These are phyloP conservation scores for Aquilaria agallochum DNA, from an alignment of 441 rosid genomes.

Conservation along the genomic window DNA sequence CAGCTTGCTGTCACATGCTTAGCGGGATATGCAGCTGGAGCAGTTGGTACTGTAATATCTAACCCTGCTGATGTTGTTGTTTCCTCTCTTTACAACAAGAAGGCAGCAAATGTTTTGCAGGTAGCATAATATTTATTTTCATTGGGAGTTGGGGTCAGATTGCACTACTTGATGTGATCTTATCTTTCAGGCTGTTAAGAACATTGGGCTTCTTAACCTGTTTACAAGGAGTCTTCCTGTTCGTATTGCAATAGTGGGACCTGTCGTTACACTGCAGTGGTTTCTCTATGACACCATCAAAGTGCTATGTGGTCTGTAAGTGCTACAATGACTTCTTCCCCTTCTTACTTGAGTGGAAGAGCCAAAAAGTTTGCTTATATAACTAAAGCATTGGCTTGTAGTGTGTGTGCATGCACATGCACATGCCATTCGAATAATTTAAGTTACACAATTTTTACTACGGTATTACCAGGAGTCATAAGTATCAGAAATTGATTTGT, in stretches of 20 bases:
- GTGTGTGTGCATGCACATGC: too few relatives aligned
- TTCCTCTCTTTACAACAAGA: constrained; percentile 49
- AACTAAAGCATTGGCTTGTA: too few relatives aligned
- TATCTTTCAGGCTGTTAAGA: constrained; percentile 45
- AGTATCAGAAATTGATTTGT: too few relatives aligned
- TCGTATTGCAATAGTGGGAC: constrained; percentile 55
- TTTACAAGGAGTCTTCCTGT: constrained; percentile 68
- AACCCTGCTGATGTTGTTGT: constrained; percentile 64
- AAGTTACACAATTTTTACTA: too few relatives aligned
- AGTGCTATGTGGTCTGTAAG: constrained; percentile 60
- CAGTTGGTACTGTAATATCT: constrained; percentile 46
- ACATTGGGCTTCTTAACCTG: constrained; percentile 48
- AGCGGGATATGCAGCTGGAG: constrained; percentile 65
- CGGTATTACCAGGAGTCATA: too few relatives aligned
- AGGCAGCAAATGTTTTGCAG: constrained; percentile 41
- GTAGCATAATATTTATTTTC: constrained; percentile 14
- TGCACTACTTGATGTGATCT: constrained; percentile 2
- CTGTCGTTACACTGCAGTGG: constrained; percentile 60
- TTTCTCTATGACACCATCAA: constrained; percentile 61
- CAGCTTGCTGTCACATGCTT: constrained; percentile 67
- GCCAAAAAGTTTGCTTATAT: too few relatives aligned
- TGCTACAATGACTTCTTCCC: constrained; percentile 8
- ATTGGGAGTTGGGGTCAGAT: background rate
- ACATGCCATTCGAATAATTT: too few relatives aligned
- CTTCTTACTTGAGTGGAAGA: background rate